Conservation (phyloP, 495 filamentous ascomycete genomes). For the Penicillium cinerascens region DNA sequence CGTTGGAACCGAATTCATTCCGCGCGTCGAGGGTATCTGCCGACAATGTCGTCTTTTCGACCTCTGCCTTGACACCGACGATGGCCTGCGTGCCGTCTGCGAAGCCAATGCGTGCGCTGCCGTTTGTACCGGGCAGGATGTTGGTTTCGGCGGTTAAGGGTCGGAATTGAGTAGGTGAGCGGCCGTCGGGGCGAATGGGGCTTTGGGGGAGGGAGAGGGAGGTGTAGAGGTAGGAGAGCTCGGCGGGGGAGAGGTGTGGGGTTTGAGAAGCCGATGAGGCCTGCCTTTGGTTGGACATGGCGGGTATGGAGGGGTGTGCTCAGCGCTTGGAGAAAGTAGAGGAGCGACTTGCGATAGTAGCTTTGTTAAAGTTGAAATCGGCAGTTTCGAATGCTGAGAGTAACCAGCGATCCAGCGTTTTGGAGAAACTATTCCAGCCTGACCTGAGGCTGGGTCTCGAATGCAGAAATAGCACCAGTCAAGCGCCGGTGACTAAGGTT, state of each 20-base stretch:
- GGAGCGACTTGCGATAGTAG: not conserved
- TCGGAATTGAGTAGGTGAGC: conserved; percentile 81
- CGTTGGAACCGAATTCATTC: conserved; percentile 24
- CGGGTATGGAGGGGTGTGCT: not conserved
- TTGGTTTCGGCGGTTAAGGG: conserved; percentile 84
- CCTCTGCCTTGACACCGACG: conserved; percentile 90
- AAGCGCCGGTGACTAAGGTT: not conserved
- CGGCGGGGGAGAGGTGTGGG: conserved; percentile 81
- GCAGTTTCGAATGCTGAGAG: not conserved
- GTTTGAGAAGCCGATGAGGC: conserved; percentile 45
- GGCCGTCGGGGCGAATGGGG: conserved; percentile 88
- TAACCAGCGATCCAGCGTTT: not conserved
- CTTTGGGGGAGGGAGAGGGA: conserved; percentile 69
- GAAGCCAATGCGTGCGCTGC: conserved; percentile 88
- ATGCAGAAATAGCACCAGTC: not conserved
- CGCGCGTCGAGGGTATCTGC: conserved; percentile 31
- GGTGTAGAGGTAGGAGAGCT: conserved; percentile 91
- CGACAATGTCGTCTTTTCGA: conserved; percentile 60
- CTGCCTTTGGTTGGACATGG: conserved; percentile 42
- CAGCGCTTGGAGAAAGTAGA: not conserved
- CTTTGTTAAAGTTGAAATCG: not conserved
- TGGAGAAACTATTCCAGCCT: not conserved
- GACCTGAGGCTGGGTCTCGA: not conserved
- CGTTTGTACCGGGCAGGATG: conserved; percentile 84
- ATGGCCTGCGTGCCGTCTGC: conserved; percentile 94